phyloP scores from a whole-genome alignment of 495 filamentous ascomycete genomes.

The Aspergillus carlsbadensis region DNA sequence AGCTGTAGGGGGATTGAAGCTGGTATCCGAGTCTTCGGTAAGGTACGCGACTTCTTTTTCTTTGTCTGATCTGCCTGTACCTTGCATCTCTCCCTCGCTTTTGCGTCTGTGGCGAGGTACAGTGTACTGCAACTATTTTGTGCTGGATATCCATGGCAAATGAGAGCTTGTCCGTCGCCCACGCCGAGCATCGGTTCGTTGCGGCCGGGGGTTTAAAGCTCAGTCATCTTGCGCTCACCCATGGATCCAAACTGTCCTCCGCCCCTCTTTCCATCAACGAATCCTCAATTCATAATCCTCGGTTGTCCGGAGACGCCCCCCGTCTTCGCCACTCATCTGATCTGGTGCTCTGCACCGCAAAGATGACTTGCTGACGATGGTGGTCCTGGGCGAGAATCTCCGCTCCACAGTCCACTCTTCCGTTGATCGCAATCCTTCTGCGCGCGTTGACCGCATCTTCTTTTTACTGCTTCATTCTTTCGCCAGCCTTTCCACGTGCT shows the following conservation, averaged over 20 bases:
- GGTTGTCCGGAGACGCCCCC: background rate
- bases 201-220: no score
- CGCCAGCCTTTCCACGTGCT: constrained; percentile 15
- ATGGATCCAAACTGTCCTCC: background rate
- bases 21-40: background rate
- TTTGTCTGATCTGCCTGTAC: background rate
- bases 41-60: background rate
- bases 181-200: constrained; percentile 20
- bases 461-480: constrained; percentile 10
- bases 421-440: constrained; percentile 4
- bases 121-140: no score
- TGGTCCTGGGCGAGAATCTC: background rate
- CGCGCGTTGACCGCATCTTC: constrained; percentile 9
- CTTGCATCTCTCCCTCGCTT: no score
- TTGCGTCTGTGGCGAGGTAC: background rate
- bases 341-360: constrained; percentile 5
- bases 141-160: constrained; percentile 13
- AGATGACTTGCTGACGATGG: constrained; percentile 4
- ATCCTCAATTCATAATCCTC: constrained; percentile 1
- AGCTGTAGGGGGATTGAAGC: background rate
- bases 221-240: constrained; percentile 6
- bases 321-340: constrained; percentile 3
- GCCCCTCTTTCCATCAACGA: background rate
- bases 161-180: constrained; percentile 18
- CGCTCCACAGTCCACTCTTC: constrained; percentile 6